These are phyloP conservation scores for Plasmodium blacklocki DNA, from an alignment of 169 alveolate genomes.

Conservation along the genomic window DNA sequence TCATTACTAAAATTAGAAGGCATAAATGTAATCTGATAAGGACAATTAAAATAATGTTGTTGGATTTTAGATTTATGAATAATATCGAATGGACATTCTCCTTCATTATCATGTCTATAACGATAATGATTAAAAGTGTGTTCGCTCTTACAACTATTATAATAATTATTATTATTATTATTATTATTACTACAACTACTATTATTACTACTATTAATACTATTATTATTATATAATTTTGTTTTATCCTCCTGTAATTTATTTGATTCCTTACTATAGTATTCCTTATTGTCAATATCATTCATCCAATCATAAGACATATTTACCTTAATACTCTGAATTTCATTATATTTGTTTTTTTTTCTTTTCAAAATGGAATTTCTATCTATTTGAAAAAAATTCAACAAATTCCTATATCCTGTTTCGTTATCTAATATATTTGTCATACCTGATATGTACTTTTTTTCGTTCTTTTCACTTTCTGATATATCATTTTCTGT, in stretches of 20 bases:
- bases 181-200: background rate
- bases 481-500: conserved; percentile 42
- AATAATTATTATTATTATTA: too few relatives aligned
- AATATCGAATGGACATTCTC: conserved; percentile 24
- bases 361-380: conserved; percentile 6
- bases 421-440: conserved; percentile 46
- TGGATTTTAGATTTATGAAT: conserved; percentile 72
- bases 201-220: too few relatives aligned
- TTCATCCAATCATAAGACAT: background rate
- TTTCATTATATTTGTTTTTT: background rate
- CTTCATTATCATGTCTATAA: conserved; percentile 19
- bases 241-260: background rate
- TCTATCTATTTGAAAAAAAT: conserved; percentile 44
- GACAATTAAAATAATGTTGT: conserved; percentile 75
- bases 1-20: conserved; percentile 16
- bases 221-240: background rate
- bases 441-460: background rate
- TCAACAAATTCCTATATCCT: conserved; percentile 53
- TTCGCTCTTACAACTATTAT: too few relatives aligned
- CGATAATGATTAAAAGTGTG: conserved; percentile 36
- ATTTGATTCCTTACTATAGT: background rate
- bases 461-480: background rate
- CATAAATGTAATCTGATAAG: conserved; percentile 69
- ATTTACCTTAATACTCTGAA: background rate
- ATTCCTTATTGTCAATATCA: background rate